Base-by-base conservation (phyloP, 768 basidiomycete species). In the Cyclocybe aegerita region DNA sequence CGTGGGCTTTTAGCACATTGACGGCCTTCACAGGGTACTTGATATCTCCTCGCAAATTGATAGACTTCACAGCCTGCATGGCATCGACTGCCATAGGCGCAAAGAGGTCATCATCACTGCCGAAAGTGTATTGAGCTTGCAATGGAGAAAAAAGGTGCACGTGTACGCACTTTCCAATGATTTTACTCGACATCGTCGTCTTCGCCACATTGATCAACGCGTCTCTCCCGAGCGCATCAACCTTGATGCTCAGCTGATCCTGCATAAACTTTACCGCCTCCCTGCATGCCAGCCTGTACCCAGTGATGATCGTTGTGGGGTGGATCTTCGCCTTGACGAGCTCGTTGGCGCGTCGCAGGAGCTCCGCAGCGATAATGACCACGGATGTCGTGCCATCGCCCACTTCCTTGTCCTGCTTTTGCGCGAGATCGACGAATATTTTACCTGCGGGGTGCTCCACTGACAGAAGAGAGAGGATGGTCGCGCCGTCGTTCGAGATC, bases 11-110 rank as follows among this genome's bases (percentile, higher is more conserved):
- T 60, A 99, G 78, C 29, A 98, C 84, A 64, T 99, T 99, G 56
- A 99, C 97, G 4, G 97, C 97, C 71, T 99, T 98, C 54, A 99
- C 97, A 4, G 97, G 97, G 71, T 98, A 99, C 70, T 98, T 98
- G 65, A 90, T 87, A 66, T 99, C 97, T 30, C 97, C 97, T 46
- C 93, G 83, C 56, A 86, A 72, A 67, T 98, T 98, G 61, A 92
- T 84, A 5, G 93, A 94, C 75, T 87, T 94, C 48, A 99, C 97
- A 3, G 97, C 89, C 40, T 94, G 81, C 93, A 99, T 98, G 29
- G 97, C 97, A 58, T 98, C 95, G 10, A 99, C 97, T 44, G 96
- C 94, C 86, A 99, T 91, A 40, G 97, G 96, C 9, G 96, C 95
- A 68, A 98, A 99, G 46, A 98, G 77, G 65, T 97, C 95, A 61